Evolutionary conservation across 2,329 filamentous ascomycete genomes (phyloP), one percentile per base, ranked within the genome.

Genomic region (Botryosphaeria agaves): DNA sequence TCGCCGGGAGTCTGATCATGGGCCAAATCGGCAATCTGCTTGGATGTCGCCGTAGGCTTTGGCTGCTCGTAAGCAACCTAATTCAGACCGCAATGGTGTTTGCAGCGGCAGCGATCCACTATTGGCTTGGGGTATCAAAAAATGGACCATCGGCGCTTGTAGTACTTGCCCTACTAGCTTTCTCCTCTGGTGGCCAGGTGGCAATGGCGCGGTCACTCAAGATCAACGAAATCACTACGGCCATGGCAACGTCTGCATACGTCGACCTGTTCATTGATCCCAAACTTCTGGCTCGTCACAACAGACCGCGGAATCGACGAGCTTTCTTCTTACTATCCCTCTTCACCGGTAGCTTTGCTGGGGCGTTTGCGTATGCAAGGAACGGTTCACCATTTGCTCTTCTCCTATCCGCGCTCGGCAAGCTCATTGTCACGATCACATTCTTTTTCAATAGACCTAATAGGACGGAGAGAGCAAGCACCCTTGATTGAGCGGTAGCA

Each of bases 201-300:
- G 68, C 70, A 3, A 61, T 68, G 51, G 60, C 60, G 2, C 55
- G 69, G 15, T 57, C 61, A 23, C 44, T 75, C 32, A 49, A 56
- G 27, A 63, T 72, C 49, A 65, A 65, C 0, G 70, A 76, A 45
- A 73, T 75, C 41, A 70, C 59, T 34, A 75, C 71, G 0, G 69
- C 70, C 16, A 74, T 74, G 68, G 69, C 68, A 0, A 75, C 70
- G 4, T 68, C 70, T 0, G 69, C 70, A 1, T 74, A 66, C 59
- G 55, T 75, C 2, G 69, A 75, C 41, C 42, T 73, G 32, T 45
- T 71, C 30, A 65, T 72, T 32, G 70, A 75, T 42, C 55, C 56
- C 18, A 51, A 52, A 5, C 47, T 74, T 29, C 57, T 69, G 12
- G 47, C 43, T 4, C 6, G 47, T 6, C 40, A 52, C 9, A 73